Conservation (phyloP, 2,329 filamentous ascomycete species). For the Neonectria neomacrospora region DNA sequence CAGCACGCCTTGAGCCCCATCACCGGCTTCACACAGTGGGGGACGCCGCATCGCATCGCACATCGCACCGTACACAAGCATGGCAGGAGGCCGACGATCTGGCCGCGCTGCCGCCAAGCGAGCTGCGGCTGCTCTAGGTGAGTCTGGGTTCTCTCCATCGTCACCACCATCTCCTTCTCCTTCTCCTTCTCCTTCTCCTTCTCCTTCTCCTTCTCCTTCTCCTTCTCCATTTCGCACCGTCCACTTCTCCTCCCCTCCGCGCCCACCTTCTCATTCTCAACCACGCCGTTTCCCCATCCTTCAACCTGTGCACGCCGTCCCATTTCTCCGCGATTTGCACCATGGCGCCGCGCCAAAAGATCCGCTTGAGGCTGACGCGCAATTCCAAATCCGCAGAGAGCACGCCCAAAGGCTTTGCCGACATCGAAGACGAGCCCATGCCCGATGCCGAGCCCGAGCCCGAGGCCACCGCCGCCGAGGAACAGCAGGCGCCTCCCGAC, state of each 20-base stretch:
- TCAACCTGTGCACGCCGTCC: conserved; percentile 5
- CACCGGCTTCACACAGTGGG: conserved; percentile 18
- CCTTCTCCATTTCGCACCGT: conserved; percentile 15
- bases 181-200: conserved; percentile 17
- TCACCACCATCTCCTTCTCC: conserved; percentile 9
- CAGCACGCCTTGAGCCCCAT: conserved; percentile 30
- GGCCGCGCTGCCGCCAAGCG: conserved; percentile 65
- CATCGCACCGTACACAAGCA: conserved; percentile 33
- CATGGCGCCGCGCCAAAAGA: conserved; percentile 47
- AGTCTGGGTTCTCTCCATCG: conserved; percentile 42
- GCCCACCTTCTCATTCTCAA: conserved; percentile 4
- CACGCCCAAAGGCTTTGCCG: conserved; percentile 55
- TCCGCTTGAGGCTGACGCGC: conserved; percentile 50
- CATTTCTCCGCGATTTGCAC: conserved; percentile 12
- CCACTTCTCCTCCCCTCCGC: conserved; percentile 8
- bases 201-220: conserved; percentile 1
- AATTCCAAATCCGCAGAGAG: conserved; percentile 50
- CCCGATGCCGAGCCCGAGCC: conserved; percentile 49
- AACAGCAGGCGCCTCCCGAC: conserved; percentile 55
- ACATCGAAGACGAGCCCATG: conserved; percentile 51
- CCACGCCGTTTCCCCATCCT: background rate
- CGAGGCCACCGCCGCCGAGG: conserved; percentile 46
- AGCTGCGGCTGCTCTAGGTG: conserved; percentile 64
- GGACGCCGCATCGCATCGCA: conserved; percentile 26
- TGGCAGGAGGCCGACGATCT: conserved; percentile 60